Evolutionary conservation across 169 alveolate genomes (phyloP).

Genomic region (Plasmodium gonderi): DNA sequence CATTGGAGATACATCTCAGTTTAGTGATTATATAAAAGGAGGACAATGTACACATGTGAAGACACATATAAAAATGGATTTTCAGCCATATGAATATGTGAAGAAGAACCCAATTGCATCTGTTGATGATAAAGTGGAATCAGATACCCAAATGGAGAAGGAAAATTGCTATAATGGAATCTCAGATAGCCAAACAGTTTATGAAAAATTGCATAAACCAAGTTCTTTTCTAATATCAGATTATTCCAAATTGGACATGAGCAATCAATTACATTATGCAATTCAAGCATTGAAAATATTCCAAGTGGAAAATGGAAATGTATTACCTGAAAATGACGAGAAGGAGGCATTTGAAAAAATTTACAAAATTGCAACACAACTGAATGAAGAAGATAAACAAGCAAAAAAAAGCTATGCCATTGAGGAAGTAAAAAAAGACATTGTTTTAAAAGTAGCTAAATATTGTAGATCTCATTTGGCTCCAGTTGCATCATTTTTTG

Average conservation of each 20-base stretch:
- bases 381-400: constrained; percentile 75
- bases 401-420: constrained; percentile 79
- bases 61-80: constrained; percentile 21
- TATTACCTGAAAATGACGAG: constrained; percentile 6
- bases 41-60: constrained; percentile 38
- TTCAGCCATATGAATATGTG: constrained; percentile 50
- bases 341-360: constrained; percentile 56
- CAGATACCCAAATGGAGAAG: too few relatives aligned
- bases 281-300: constrained; percentile 45
- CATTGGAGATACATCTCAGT: constrained; percentile 91
- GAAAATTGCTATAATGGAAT: not conserved
- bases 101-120: too few relatives aligned
- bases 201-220: constrained; percentile 1
- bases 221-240: constrained; percentile 22
- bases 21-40: constrained; percentile 77
- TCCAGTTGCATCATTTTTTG: constrained; percentile 97
- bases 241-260: constrained; percentile 36
- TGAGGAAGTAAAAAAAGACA: constrained; percentile 89
- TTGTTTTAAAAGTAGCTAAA: constrained; percentile 86
- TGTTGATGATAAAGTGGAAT: too few relatives aligned
- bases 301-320: constrained; percentile 3
- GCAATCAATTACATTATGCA: constrained; percentile 32
- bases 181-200: not conserved
- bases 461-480: constrained; percentile 90
- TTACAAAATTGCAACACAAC: constrained; percentile 67